Percentiles rank a stretch among this genome's conserved stretches.
Conservation (phyloP, 2,329 filamentous ascomycete species). For the Aspergillus fructus region DNA sequence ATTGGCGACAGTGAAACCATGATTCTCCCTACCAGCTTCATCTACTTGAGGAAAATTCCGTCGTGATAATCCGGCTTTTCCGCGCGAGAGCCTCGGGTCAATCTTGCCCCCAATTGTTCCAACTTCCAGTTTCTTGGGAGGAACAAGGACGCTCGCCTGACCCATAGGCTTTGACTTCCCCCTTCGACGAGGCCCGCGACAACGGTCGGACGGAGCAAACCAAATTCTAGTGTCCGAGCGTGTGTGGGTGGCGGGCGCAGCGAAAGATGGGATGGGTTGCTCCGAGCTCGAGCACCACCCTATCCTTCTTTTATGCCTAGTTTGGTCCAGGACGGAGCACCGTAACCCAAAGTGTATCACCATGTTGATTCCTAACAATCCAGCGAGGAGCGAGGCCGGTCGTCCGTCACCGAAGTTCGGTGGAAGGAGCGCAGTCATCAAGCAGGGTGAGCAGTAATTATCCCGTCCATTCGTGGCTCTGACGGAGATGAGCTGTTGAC, state of each 20-base stretch:
- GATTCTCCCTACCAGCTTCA: background rate
- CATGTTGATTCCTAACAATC: slow-evolving; percentile 1
- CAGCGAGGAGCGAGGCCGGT: background rate
- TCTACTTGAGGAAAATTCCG: background rate
- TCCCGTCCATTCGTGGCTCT: background rate
- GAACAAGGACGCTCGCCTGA: background rate
- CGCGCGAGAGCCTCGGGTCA: slow-evolving; percentile 9
- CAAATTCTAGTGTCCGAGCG: slow-evolving; percentile 12
- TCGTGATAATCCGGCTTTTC: background rate
- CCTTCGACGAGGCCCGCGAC: slow-evolving; percentile 9
- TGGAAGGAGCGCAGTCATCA: background rate
- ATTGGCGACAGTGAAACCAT: slow-evolving; percentile 5
- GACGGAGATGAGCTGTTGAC: background rate
- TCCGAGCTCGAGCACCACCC: slow-evolving; percentile 11
- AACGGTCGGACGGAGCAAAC: slow-evolving; percentile 13
- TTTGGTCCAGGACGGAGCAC: slow-evolving; percentile 9
- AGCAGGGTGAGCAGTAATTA: background rate
- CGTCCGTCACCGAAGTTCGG: background rate
- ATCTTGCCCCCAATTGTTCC: slow-evolving; percentile 9
- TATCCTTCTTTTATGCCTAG: slow-evolving; percentile 13
- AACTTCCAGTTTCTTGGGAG: background rate
- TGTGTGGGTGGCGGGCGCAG: slow-evolving; percentile 9
- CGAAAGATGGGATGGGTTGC: slow-evolving; percentile 8
- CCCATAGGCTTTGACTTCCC: background rate
- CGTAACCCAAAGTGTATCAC: slow-evolving; percentile 15